A percentile compares a stretch with the other conserved stretches of the same genome.
These are phyloP conservation scores for Copromyces sp. DNA, from an alignment of 495 filamentous ascomycete species.

Conservation along the genomic window DNA sequence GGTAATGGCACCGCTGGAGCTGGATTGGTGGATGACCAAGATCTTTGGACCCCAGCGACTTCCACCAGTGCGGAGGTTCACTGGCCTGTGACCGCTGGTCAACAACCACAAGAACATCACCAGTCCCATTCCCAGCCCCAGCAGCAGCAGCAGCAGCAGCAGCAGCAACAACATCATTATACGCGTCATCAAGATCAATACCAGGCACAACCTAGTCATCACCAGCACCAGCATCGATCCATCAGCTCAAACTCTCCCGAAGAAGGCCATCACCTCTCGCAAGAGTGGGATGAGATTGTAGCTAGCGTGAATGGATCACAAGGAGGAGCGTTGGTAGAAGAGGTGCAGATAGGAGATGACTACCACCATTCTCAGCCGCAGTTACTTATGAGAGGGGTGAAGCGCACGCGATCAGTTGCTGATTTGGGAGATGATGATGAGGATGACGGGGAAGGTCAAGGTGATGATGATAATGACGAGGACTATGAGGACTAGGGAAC, in stretches of 20 bases:
- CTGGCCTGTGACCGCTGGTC: neutral
- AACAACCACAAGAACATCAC: neutral
- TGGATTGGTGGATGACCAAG: neutral
- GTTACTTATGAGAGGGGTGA: neutral
- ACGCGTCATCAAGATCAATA: neutral
- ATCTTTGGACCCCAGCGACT: constrained; percentile 4
- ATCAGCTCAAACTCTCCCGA: neutral
- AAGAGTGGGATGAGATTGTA: constrained; percentile 13
- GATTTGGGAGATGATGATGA: neutral
- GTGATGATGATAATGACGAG: neutral
- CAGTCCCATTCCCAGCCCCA: neutral
- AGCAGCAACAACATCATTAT: neutral
- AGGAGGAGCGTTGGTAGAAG: neutral
- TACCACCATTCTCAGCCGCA: neutral
- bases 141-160: neutral
- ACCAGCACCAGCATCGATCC: neutral
- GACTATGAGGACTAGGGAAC: neutral
- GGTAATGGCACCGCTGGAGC: neutral
- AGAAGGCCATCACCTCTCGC: constrained; percentile 7
- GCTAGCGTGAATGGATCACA: neutral
- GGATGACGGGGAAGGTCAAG: neutral
- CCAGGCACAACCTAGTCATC: neutral
- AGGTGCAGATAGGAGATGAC: neutral
- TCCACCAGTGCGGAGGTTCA: neutral
- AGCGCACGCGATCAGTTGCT: neutral